Evolutionary conservation across 106 monocot genomes (phyloP).

Genomic region (Dioscorea alata): DNA sequence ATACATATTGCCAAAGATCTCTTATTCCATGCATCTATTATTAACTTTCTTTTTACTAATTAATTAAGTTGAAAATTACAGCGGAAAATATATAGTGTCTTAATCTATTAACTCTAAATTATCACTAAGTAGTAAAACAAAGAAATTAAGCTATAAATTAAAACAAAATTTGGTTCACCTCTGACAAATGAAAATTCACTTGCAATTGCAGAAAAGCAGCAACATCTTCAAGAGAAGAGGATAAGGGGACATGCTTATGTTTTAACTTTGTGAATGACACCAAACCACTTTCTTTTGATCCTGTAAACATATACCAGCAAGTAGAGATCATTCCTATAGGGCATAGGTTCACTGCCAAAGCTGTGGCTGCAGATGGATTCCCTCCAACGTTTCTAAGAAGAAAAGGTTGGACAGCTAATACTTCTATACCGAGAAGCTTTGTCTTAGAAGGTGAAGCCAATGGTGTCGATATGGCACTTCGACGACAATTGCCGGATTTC

Average conservation of each 20-base stretch:
- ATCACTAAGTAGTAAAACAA: too few species aligned
- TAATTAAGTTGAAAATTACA: neutral
- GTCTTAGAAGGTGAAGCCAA: conserved; percentile 15
- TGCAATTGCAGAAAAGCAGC: conserved; percentile 18
- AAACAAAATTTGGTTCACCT: too few species aligned
- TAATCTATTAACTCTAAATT: too few species aligned
- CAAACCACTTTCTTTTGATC: conserved; percentile 29
- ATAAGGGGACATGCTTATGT: conserved; percentile 25
- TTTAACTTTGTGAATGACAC: conserved; percentile 19
- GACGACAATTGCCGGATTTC: conserved; percentile 7
- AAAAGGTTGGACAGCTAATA: conserved; percentile 25
- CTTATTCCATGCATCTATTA: too few species aligned
- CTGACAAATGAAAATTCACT: too few species aligned
- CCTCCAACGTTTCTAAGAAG: conserved; percentile 21
- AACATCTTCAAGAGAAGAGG: conserved; percentile 36
- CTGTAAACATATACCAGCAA: conserved; percentile 37
- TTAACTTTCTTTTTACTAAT: too few species aligned
- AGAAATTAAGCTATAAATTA: neutral
- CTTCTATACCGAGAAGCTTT: conserved; percentile 8
- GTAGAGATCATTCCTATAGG: conserved; percentile 24
- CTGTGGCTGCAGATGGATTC: conserved; percentile 37
- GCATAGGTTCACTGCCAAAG: conserved; percentile 22
- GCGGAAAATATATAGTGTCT: neutral
- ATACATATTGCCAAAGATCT: too few species aligned
- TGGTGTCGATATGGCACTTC: conserved; percentile 16